A percentile compares a stretch with the other conserved stretches of the same genome.
phyloP scores from a whole-genome alignment of 768 basidiomycete genomes.

The Phallus indusiatus region DNA sequence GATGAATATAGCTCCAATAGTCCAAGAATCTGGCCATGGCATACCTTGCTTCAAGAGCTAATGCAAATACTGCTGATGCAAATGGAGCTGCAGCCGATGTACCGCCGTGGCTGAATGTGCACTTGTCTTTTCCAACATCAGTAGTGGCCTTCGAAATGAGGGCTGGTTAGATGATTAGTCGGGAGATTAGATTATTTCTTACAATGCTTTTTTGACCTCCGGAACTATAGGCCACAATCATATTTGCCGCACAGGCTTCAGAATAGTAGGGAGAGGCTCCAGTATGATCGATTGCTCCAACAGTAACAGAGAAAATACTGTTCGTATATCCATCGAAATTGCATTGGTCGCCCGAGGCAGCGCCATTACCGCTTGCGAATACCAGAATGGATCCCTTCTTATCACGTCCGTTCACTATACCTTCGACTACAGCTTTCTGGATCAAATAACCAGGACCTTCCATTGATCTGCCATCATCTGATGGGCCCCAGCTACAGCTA shows the following conservation, averaged over 20 bases:
- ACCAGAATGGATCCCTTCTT: constrained; percentile 94
- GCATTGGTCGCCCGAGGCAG: constrained; percentile 85
- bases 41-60: constrained; percentile 81
- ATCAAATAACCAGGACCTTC: constrained; percentile 89
- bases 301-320: constrained; percentile 91
- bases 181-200: constrained; percentile 23
- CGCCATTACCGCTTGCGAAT: constrained; percentile 97
- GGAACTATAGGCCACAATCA: constrained; percentile 93
- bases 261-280: constrained; percentile 96
- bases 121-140: constrained; percentile 72
- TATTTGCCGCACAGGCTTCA: constrained; percentile 94
- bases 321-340: constrained; percentile 99
- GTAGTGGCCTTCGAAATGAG: constrained; percentile 67
- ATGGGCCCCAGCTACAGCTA: constrained; percentile 97
- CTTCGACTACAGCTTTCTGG: constrained; percentile 88
- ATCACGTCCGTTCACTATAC: constrained; percentile 78
- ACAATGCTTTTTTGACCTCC: constrained; percentile 92
- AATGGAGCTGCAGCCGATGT: constrained; percentile 98
- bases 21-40: constrained; percentile 15
- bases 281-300: constrained; percentile 89
- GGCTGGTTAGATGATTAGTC: neutral
- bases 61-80: constrained; percentile 86
- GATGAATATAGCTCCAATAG: constrained; percentile 9
- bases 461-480: constrained; percentile 91
- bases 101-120: constrained; percentile 80